A percentile compares a stretch with the other conserved stretches of the same genome.
These are phyloP conservation scores for Apiospora arundinis DNA, from an alignment of 2,329 filamentous ascomycete genomes.

Conservation along the genomic window DNA sequence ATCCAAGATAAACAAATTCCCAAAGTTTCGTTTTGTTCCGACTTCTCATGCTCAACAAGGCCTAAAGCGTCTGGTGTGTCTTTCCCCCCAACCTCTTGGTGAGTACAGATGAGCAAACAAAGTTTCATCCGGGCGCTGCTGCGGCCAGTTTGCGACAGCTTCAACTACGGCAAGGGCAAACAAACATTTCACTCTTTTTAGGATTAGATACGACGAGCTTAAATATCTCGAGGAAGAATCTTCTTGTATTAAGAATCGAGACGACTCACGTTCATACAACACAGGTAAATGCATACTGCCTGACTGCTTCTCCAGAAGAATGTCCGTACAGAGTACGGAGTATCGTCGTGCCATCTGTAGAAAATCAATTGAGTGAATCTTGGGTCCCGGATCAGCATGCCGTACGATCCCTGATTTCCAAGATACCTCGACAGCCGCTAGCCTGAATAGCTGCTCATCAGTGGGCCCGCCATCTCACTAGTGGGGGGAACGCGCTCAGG, in stretches of 20 bases:
- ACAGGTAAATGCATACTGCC: too few species aligned
- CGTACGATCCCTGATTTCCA: conserved; percentile 10
- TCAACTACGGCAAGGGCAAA: not conserved
- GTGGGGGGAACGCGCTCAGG: not conserved
- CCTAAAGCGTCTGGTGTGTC: not conserved
- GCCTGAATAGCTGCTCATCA: conserved; percentile 7
- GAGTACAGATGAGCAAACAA: conserved; percentile 9
- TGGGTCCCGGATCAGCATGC: conserved; percentile 3
- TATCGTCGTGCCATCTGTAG: too few species aligned
- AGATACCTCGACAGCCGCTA: conserved; percentile 3
- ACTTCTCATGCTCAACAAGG: not conserved
- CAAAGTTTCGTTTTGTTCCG: not conserved
- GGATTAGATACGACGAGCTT: too few species aligned
- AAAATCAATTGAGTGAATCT: conserved; percentile 1
- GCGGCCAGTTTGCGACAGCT: not conserved
- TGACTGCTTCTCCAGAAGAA: too few species aligned
- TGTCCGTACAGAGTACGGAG: too few species aligned
- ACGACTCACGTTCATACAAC: too few species aligned
- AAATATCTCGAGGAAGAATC: too few species aligned
- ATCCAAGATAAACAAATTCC: not conserved
- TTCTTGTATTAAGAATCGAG: too few species aligned
- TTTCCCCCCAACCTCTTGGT: not conserved
- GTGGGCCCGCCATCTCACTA: conserved; percentile 13
- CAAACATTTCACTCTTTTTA: not conserved
- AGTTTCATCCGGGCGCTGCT: not conserved